phyloP scores from a whole-genome alignment of 75 land plant species.

The Pinus tabuliformis region DNA sequence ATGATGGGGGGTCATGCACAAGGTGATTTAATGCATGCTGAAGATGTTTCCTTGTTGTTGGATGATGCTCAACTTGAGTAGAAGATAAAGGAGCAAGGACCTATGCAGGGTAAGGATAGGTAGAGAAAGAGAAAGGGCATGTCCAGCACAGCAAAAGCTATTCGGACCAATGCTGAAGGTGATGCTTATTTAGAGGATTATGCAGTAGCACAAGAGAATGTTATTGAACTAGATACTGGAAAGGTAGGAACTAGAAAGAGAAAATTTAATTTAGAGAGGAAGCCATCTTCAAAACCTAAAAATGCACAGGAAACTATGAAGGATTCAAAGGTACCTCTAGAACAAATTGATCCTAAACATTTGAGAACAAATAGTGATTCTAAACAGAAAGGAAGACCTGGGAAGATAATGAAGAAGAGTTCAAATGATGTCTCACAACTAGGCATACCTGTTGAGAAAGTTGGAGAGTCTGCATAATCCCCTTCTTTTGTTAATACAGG shows the following conservation, averaged over 20 bases:
- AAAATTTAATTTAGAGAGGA: conserved; percentile 26
- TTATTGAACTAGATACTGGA: too few relatives aligned
- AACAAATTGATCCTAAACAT: conserved; percentile 5
- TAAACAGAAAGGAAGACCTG: conserved; percentile 19
- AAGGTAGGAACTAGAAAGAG: neutral
- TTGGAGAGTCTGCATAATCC: neutral
- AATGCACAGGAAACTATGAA: conserved; percentile 9
- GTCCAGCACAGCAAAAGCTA: conserved; percentile 27
- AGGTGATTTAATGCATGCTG: conserved; percentile 32
- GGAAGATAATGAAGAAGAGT: conserved; percentile 42
- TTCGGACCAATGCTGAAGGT: conserved; percentile 82
- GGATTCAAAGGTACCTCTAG: conserved; percentile 8
- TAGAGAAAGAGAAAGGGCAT: too few relatives aligned
- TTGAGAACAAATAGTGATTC: conserved; percentile 11
- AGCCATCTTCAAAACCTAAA: conserved; percentile 14
- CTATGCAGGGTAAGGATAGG: too few relatives aligned
- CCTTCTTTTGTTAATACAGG: neutral
- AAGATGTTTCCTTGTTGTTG: too few relatives aligned
- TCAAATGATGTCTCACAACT: conserved; percentile 21
- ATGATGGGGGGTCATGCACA: conserved; percentile 95
- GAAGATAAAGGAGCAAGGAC: too few relatives aligned
- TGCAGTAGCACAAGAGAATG: neutral
- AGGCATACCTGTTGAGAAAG: neutral
- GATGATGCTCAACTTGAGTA: too few relatives aligned
- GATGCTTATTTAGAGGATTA: conserved; percentile 75